Conservation (phyloP, 108 stramenopile genomes). For the Phaeodactylum tricornutum region DNA sequence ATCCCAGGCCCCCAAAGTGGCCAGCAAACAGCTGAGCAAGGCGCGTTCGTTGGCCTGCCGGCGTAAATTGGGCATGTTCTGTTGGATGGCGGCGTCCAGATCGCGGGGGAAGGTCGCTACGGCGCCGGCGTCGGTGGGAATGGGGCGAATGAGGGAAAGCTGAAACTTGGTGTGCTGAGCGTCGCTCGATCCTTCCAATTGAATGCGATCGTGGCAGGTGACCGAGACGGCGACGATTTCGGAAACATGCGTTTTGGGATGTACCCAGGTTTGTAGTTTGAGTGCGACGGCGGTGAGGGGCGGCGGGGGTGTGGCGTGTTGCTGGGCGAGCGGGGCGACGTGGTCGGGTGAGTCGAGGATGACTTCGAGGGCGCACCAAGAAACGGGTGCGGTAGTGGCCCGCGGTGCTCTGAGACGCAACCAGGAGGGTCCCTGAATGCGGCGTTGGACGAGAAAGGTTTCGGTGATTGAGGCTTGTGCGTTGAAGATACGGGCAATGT, state of each 20-base stretch:
- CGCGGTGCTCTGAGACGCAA: constrained; percentile 71
- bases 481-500: constrained; percentile 78
- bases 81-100: constrained; percentile 48
- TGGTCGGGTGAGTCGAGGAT: constrained; percentile 70
- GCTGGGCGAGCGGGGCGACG: constrained; percentile 40
- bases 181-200: constrained; percentile 58
- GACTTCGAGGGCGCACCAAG: constrained; percentile 91
- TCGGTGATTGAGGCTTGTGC: constrained; percentile 78
- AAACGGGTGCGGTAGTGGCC: constrained; percentile 17
- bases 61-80: constrained; percentile 66
- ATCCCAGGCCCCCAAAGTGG: constrained; percentile 85
- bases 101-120: constrained; percentile 74
- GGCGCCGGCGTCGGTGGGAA: constrained; percentile 19
- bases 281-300: constrained; percentile 81
- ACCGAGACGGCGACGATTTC: constrained; percentile 93
- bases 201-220: constrained; percentile 79
- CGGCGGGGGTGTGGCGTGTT: constrained; percentile 52
- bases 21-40: constrained; percentile 69
- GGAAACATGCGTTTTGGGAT: constrained; percentile 88
- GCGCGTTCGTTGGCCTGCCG: constrained; percentile 87
- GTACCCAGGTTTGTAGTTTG: constrained; percentile 94
- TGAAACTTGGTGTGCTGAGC: constrained; percentile 10
- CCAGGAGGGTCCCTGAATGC: constrained; percentile 98
- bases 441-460: constrained; percentile 91
- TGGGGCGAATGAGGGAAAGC: constrained; percentile 71